Percentiles rank a stretch among this genome's conserved stretches.
Conservation (phyloP, 768 basidiomycete genomes). For the Pleurotus salmoneostramineus region DNA sequence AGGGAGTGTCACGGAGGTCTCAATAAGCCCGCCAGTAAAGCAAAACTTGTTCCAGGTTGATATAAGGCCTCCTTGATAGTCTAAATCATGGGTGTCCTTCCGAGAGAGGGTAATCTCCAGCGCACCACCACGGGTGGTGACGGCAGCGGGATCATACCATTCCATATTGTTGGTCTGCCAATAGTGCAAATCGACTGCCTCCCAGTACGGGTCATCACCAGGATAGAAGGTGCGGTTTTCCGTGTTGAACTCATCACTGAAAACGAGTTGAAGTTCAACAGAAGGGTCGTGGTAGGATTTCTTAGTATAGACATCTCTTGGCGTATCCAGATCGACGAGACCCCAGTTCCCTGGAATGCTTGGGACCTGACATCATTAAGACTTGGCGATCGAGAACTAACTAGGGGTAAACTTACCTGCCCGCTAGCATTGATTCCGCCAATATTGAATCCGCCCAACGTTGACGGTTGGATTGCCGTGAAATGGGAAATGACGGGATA, state of each 20-base stretch:
- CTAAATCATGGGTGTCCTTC: slow-evolving; percentile 64
- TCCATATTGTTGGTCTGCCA: slow-evolving; percentile 82
- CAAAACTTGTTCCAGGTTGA: slow-evolving; percentile 89
- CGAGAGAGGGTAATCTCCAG: slow-evolving; percentile 71
- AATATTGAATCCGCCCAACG: slow-evolving; percentile 62
- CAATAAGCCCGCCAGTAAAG: slow-evolving; percentile 84
- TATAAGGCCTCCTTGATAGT: slow-evolving; percentile 72
- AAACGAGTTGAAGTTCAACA: slow-evolving; percentile 63
- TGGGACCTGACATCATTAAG: slow-evolving; percentile 40
- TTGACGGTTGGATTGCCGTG: slow-evolving; percentile 37
- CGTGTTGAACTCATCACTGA: slow-evolving; percentile 86
- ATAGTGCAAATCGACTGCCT: slow-evolving; percentile 78
- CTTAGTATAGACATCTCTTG: slow-evolving; percentile 49
- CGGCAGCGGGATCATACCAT: slow-evolving; percentile 84
- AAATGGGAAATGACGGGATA: slow-evolving; percentile 63
- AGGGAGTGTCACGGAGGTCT: slow-evolving; percentile 65
- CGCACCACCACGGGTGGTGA: slow-evolving; percentile 70
- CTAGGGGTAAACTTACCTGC: slow-evolving; percentile 38
- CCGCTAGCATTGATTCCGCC: slow-evolving; percentile 77
- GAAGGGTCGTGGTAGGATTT: slow-evolving; percentile 49
- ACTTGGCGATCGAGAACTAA: background rate
- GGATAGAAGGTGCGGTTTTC: slow-evolving; percentile 81
- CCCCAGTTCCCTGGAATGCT: slow-evolving; percentile 59
- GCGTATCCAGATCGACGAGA: slow-evolving; percentile 77
- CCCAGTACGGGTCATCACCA: slow-evolving; percentile 91